These are phyloP conservation scores for Trichoderma aggressivum DNA, from an alignment of 2,329 filamentous ascomycete genomes.

Conservation along the genomic window DNA sequence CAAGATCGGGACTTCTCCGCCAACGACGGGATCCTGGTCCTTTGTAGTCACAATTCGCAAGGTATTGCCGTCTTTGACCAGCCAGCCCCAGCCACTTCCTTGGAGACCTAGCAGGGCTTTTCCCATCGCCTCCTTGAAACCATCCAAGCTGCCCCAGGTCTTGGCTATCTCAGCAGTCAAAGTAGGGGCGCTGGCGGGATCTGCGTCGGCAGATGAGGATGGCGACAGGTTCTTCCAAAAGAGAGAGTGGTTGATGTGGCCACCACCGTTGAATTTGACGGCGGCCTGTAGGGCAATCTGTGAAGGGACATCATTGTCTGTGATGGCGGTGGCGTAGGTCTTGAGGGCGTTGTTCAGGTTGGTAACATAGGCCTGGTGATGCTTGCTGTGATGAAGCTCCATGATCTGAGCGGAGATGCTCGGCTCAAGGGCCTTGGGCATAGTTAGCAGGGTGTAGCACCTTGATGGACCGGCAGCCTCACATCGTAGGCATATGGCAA, in stretches of 20 bases:
- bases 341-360: slow-evolving; percentile 68
- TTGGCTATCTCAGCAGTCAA: slow-evolving; percentile 59
- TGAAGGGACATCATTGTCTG: slow-evolving; percentile 55
- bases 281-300: slow-evolving; percentile 66
- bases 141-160: slow-evolving; percentile 65
- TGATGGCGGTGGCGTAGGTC: slow-evolving; percentile 55
- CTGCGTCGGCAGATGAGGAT: slow-evolving; percentile 53
- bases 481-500: slow-evolving; percentile 71
- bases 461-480: slow-evolving; percentile 32
- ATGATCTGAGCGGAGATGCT: slow-evolving; percentile 76
- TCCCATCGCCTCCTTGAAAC: slow-evolving; percentile 64
- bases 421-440: slow-evolving; percentile 61
- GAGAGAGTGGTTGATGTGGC: slow-evolving; percentile 88
- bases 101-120: slow-evolving; percentile 67
- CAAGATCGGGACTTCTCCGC: slow-evolving; percentile 64
- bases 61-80: slow-evolving; percentile 61
- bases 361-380: slow-evolving; percentile 75
- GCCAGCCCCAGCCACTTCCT: slow-evolving; percentile 86
- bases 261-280: slow-evolving; percentile 86
- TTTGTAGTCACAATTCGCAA: slow-evolving; percentile 77
- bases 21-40: slow-evolving; percentile 75
- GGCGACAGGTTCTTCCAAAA: slow-evolving; percentile 86
- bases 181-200: slow-evolving; percentile 52
- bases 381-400: slow-evolving; percentile 76
- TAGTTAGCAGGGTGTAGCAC: slow-evolving; percentile 43